These are phyloP conservation scores for Jamesozyma rosinii DNA, from an alignment of 805 yeast genomes.

Conservation along the genomic window DNA sequence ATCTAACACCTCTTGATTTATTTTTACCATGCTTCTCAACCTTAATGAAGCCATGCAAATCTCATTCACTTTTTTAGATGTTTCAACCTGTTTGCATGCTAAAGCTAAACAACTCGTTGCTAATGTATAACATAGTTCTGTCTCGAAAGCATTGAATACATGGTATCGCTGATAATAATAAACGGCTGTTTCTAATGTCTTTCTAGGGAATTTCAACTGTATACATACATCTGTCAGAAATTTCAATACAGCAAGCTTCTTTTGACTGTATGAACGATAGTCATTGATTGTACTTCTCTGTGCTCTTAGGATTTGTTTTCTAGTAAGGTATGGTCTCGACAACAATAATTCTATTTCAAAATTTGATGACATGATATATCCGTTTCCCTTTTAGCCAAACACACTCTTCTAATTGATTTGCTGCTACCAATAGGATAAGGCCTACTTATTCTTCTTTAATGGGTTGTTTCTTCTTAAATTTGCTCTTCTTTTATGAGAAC, in stretches of 20 bases:
- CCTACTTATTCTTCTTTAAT: too few species aligned
- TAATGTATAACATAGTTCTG: conserved; percentile 47
- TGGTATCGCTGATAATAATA: conserved; percentile 63
- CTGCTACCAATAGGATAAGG: too few species aligned
- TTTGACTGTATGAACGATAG: conserved; percentile 40
- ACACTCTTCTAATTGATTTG: too few species aligned
- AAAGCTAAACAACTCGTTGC: conserved; percentile 60
- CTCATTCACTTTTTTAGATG: conserved; percentile 64
- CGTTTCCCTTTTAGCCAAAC: not conserved
- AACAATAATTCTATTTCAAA: conserved; percentile 28
- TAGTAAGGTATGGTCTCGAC: conserved; percentile 54
- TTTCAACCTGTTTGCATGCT: conserved; percentile 75
- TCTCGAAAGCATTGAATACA: conserved; percentile 53
- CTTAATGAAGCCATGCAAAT: conserved; percentile 38
- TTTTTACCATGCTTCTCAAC: conserved; percentile 22
- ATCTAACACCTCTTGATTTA: conserved; percentile 36
- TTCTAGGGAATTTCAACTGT: conserved; percentile 54
- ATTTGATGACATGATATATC: conserved; percentile 10
- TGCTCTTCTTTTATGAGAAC: too few species aligned
- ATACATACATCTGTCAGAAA: conserved; percentile 46
- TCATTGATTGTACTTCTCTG: conserved; percentile 47
- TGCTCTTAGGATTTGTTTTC: conserved; percentile 42
- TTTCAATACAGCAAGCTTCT: conserved; percentile 45
- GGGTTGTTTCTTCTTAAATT: too few species aligned
- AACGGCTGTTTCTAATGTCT: conserved; percentile 62